A percentile compares a stretch with the other conserved stretches of the same genome.
Conservation (phyloP, 257 asterid genomes). For the Forsythia suspensa region DNA sequence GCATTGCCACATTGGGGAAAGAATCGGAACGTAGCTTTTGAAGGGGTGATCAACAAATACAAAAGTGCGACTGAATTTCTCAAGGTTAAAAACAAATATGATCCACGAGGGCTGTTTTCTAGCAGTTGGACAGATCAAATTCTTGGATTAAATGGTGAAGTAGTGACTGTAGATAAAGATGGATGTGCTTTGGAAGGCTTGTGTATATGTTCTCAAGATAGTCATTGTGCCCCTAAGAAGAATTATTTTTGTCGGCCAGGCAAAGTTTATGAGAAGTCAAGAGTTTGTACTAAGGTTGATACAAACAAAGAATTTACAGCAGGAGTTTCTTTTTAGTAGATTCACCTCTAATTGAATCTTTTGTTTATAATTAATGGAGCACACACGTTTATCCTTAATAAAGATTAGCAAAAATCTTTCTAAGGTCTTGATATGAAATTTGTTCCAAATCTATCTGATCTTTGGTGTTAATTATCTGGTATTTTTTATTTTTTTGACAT, state of each 20-base stretch:
- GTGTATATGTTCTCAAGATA: conserved; percentile 56
- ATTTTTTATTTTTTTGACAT: too few species aligned
- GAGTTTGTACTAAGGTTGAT: conserved; percentile 46
- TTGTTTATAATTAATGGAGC: too few species aligned
- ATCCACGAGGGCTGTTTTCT: conserved; percentile 55
- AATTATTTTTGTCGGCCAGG: conserved; percentile 58
- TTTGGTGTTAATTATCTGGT: too few species aligned
- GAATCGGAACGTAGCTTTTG: conserved; percentile 57
- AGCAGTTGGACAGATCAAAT: conserved; percentile 63
- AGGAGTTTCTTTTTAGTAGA: background rate
- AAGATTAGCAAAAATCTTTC: too few species aligned
- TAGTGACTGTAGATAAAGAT: conserved; percentile 21
- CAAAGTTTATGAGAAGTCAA: conserved; percentile 39
- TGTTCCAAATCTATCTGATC: too few species aligned
- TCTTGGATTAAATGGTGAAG: conserved; percentile 44
- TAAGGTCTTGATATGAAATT: too few species aligned
- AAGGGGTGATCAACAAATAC: conserved; percentile 48
- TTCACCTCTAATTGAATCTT: too few species aligned
- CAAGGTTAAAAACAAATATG: conserved; percentile 35
- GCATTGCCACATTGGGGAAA: conserved; percentile 80
- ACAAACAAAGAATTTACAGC: background rate
- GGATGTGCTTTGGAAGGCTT: conserved; percentile 73
- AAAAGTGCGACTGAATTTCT: conserved; percentile 31
- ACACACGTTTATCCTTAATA: background rate
- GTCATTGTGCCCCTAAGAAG: conserved; percentile 54